phyloP scores from a whole-genome alignment of 148 eudicot species.

The Limonium bicolor region DNA sequence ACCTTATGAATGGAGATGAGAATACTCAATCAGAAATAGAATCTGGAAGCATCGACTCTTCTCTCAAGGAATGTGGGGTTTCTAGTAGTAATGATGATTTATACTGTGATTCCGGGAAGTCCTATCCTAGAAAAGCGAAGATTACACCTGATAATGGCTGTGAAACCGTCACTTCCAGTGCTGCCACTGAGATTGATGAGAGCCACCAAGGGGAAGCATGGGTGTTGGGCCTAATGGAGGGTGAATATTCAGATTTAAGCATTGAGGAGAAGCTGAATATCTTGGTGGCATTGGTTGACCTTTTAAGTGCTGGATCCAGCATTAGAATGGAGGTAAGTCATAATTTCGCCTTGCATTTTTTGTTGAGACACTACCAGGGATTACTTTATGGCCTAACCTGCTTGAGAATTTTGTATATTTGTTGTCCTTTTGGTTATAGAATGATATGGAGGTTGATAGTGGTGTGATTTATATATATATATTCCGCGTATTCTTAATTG shows the following conservation, averaged over 20 bases:
- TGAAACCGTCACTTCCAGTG: constrained; percentile 12
- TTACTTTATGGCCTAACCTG: too few relatives aligned
- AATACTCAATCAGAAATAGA: constrained; percentile 42
- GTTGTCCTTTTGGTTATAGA: too few relatives aligned
- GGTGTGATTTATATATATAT: too few relatives aligned
- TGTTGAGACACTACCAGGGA: too few relatives aligned
- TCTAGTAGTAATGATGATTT: constrained; percentile 24
- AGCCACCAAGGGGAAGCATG: constrained; percentile 87
- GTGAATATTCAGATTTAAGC: constrained; percentile 85
- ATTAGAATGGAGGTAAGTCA: constrained; percentile 61
- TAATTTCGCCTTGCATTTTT: not conserved
- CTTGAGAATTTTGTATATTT: too few relatives aligned
- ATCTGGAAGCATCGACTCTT: constrained; percentile 65
- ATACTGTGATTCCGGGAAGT: constrained; percentile 38
- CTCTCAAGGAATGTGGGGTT: constrained; percentile 23
- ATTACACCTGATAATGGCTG: constrained; percentile 7
- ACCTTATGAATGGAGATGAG: constrained; percentile 33
- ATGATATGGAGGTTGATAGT: too few relatives aligned
- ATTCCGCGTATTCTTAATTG: too few relatives aligned
- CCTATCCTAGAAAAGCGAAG: constrained; percentile 13
- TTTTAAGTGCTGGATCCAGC: constrained; percentile 59
- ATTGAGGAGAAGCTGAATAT: constrained; percentile 79
- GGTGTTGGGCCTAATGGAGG: constrained; percentile 82
- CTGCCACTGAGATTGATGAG: constrained; percentile 72
- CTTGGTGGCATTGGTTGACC: constrained; percentile 70